phyloP scores from a whole-genome alignment of 345 rosid species.

The Stellera chamaejasme region DNA sequence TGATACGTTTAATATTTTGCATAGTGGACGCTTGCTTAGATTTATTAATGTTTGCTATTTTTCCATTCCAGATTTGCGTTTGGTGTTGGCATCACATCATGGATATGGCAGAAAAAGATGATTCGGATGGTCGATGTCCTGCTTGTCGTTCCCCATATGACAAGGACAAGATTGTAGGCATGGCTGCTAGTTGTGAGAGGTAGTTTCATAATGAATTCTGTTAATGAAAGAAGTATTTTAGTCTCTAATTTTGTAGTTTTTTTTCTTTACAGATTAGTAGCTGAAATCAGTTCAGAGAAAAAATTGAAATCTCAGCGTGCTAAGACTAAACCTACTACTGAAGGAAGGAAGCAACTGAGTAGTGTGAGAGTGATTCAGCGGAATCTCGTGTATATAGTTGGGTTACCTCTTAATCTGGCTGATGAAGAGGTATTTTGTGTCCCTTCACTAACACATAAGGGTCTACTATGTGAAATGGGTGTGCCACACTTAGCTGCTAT shows the following conservation, averaged over 20 bases:
- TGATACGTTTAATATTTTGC: not conserved
- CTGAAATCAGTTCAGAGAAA: conserved; percentile 60
- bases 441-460: not conserved
- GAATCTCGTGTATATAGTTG: conserved; percentile 87
- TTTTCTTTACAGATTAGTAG: conserved; percentile 42
- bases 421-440: conserved; percentile 66
- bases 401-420: conserved; percentile 78
- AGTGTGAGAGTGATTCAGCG: conserved; percentile 78
- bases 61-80: conserved; percentile 59
- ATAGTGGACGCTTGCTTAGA: not conserved
- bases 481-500: not conserved
- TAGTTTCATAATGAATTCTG: conserved; percentile 15
- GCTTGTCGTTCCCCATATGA: conserved; percentile 88
- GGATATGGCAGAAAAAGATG: conserved; percentile 97
- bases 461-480: not conserved
- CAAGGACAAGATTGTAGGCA: conserved; percentile 89
- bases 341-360: conserved; percentile 73
- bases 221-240: not conserved
- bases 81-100: conserved; percentile 98
- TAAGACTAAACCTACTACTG: conserved; percentile 51
- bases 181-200: conserved; percentile 68
- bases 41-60: not conserved
- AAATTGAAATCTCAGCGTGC: conserved; percentile 58
- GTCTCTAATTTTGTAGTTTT: not conserved
- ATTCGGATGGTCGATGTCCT: conserved; percentile 81